Evolutionary conservation across 1,284 basidiomycete species (phyloP), one percentile per base, ranked within the genome.

Genomic region (Malassezia japonica): DNA sequence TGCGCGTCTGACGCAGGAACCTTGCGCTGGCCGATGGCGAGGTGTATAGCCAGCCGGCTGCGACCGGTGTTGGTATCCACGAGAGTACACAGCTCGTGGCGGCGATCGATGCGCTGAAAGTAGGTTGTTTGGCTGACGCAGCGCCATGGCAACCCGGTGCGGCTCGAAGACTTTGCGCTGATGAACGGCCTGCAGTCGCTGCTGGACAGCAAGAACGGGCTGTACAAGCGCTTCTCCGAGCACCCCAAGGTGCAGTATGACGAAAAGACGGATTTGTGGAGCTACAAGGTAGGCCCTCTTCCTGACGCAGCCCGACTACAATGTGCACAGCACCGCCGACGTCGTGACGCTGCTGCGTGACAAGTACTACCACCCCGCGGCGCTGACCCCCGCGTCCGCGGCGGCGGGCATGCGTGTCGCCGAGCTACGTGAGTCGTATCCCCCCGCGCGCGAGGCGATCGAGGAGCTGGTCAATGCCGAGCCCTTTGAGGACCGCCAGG

Each of bases 71-170:
- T 7, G 87, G 86, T 7, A 79, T 76, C 38, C 85, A 91, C 75
- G 79, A 85, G 56, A 86, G 86, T 66, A 91, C 88, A 0, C 86
- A 89, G 73, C 78, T 92, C 31, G 81, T 87, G 3, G 87, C 86
- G 64, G 85, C 84, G 9, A 82, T 92, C 28, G 82, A 83, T 64
- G 80, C 85, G 67, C 79, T 92, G 53, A 89, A 87, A 48, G 62
- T 65, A 39, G 8, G 16, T 8, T n/a, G 8, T 3, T 16, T 10
- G 4, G 24, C 31, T 32, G 29, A 29, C n/a, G 27, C 62, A 85
- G 83, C 77, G 79, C 1, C 81, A 82, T 20, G 82, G 79, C 36
- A 84, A 84, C 56, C 87, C 87, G 8, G 86, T 85, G 78, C 82
- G 86, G 3, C 74, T 89, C 34, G 83, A 88, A 73, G 87, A 90